phyloP scores from a whole-genome alignment of 2,329 filamentous ascomycete genomes.

The Aspergillus alliaceus region DNA sequence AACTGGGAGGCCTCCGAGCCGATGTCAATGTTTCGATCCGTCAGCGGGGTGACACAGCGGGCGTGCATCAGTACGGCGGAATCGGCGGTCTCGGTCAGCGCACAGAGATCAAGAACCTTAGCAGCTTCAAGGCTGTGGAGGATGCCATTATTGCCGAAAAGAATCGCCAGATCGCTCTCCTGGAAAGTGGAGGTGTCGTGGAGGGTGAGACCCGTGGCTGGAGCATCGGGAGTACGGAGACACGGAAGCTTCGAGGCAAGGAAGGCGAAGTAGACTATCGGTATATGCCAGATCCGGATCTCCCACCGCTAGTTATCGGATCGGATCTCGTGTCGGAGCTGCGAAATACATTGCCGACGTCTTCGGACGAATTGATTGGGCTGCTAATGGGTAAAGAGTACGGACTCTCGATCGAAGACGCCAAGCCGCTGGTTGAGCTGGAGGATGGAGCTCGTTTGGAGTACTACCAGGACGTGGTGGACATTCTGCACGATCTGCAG shows the following conservation, averaged over 20 bases:
- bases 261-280: conserved; percentile 97
- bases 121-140: conserved; percentile 91
- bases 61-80: conserved; percentile 54
- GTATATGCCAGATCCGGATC: conserved; percentile 96
- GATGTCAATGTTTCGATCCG: conserved; percentile 94
- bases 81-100: conserved; percentile 72
- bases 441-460: conserved; percentile 78
- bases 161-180: conserved; percentile 78
- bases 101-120: conserved; percentile 97
- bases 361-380: conserved; percentile 70
- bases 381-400: conserved; percentile 61
- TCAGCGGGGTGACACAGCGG: conserved; percentile 52
- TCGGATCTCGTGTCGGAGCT: conserved; percentile 67
- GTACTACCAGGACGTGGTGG: conserved; percentile 63
- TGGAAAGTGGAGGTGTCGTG: conserved; percentile 73
- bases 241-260: conserved; percentile 79
- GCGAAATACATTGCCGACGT: conserved; percentile 61
- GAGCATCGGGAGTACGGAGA: conserved; percentile 81
- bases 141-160: conserved; percentile 91
- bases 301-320: conserved; percentile 75
- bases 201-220: conserved; percentile 90
- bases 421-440: conserved; percentile 72
- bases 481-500: conserved; percentile 32
- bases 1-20: conserved; percentile 82
- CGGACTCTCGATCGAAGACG: conserved; percentile 76